Evolutionary conservation across 2,329 filamentous ascomycete genomes (phyloP).

Genomic region (Purpureocillium lavendulum): DNA sequence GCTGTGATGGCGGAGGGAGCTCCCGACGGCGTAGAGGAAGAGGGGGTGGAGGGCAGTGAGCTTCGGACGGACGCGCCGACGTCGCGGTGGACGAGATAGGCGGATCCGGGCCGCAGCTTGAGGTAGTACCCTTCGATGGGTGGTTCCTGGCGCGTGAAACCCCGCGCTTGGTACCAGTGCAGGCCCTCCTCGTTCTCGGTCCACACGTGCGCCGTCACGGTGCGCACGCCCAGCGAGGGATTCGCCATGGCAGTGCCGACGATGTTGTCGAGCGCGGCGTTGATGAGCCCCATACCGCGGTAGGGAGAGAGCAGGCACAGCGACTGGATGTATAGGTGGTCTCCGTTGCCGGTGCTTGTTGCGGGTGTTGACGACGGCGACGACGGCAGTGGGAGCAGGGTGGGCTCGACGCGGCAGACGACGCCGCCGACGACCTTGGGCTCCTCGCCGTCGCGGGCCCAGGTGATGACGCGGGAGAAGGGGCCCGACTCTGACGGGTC

Average conservation of each 20-base stretch:
- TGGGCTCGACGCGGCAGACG: conserved; percentile 50
- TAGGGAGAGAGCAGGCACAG: conserved; percentile 57
- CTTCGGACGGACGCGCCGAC: conserved; percentile 20
- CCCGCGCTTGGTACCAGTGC: conserved; percentile 51
- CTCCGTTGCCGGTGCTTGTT: too few relatives aligned
- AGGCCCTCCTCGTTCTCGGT: conserved; percentile 56
- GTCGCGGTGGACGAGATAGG: conserved; percentile 48
- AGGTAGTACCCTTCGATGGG: conserved; percentile 53
- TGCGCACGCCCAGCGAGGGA: conserved; percentile 27
- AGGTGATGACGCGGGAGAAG: conserved; percentile 54
- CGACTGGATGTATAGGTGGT: conserved; percentile 59
- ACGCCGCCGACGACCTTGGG: conserved; percentile 52
- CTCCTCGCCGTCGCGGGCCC: conserved; percentile 33
- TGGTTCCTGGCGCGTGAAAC: conserved; percentile 41
- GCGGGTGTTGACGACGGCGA: too few relatives aligned
- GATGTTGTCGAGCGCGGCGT: conserved; percentile 47
- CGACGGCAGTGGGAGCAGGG: conserved; percentile 8
- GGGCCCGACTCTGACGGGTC: conserved; percentile 39
- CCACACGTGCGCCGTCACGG: conserved; percentile 60
- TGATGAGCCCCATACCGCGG: conserved; percentile 48
- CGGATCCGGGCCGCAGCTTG: conserved; percentile 51
- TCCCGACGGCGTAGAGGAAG: conserved; percentile 5
- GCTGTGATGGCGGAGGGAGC: conserved; percentile 8
- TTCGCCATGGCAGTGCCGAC: conserved; percentile 27
- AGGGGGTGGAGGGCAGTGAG: conserved; percentile 12